Evolutionary conservation across 352 stramenopile species (phyloP), one percentile per base, ranked within the genome.

Genomic region (Lagenidium giganteum): DNA sequence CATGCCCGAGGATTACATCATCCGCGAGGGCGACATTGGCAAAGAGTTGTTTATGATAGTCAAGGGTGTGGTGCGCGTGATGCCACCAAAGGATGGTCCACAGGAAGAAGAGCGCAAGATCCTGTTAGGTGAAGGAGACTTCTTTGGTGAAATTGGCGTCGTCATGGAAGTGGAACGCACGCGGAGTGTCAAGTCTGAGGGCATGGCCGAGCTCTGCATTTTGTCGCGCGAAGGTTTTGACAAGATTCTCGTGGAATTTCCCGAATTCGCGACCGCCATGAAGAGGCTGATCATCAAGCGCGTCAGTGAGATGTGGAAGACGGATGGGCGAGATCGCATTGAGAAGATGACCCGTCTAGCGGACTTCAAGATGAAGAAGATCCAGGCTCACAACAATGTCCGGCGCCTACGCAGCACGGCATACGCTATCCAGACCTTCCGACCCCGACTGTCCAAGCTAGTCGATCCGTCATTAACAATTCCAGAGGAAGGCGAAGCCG

Each of bases 1-100:
- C 36, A 71, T 80, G 61, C 54, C 64, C 2, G 61, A 69, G 21
- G 64, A 71, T 42, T 67, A 60, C 33, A 72, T 76, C 35, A 71
- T 76, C 38, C 54, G 38, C 31, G 61, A 80, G 48, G 64, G 60
- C 3, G 67, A 79, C 40, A 79, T 73, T 39, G 64, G 64, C 7
- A 75, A 70, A 29, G 67, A 79, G 33, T 20, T 79, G 18, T 78
- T 75, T 37, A 75, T 75, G 60, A 69, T 78, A 35, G 57, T 72
- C 21, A 78, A 78, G 47, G 67, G 67, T 0, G 65, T 73, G 22
- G 64, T 78, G 12, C 49, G 59, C 3, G 58, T 76, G 22, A 42
- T 76, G 32, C 64, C 64, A 23, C 61, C 52, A 2, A 57, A 69
- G 14, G 26, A 27, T 4, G 53, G 42, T 30, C 51, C 48, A 21